Conservation (phyloP, 495 filamentous ascomycete genomes). For the Xylaria sp. region DNA sequence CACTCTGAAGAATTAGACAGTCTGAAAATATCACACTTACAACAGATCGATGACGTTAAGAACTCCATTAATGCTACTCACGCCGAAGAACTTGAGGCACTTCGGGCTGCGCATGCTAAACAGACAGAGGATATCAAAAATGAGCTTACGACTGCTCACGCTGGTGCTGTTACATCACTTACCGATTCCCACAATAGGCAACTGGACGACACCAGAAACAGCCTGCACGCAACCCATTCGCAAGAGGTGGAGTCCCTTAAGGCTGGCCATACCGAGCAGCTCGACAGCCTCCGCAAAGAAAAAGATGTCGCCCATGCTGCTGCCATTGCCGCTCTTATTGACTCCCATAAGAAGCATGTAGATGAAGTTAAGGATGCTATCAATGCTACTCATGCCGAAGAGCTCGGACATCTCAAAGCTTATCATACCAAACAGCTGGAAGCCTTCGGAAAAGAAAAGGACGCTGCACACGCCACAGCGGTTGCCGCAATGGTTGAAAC, state of each 20-base stretch:
- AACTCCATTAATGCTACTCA: slow-evolving; percentile 35
- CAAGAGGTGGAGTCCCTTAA: slow-evolving; percentile 47
- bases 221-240: slow-evolving; percentile 40
- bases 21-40: slow-evolving; percentile 45
- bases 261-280: slow-evolving; percentile 44
- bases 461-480: slow-evolving; percentile 29
- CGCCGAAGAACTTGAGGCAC: slow-evolving; percentile 43
- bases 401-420: slow-evolving; percentile 46
- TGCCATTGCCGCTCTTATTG: slow-evolving; percentile 14
- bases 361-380: slow-evolving; percentile 49
- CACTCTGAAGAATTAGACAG: slow-evolving; percentile 48
- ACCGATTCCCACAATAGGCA: slow-evolving; percentile 17
- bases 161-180: slow-evolving; percentile 22
- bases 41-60: slow-evolving; percentile 42
- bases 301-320: slow-evolving; percentile 36
- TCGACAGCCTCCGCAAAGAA: slow-evolving; percentile 47
- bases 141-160: slow-evolving; percentile 36
- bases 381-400: slow-evolving; percentile 37
- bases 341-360: slow-evolving; percentile 18
- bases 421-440: slow-evolving; percentile 47
- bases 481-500: slow-evolving; percentile 36
- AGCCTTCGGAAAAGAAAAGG: slow-evolving; percentile 27
- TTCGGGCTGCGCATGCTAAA: slow-evolving; percentile 48
- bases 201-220: slow-evolving; percentile 32
- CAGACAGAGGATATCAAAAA: slow-evolving; percentile 47